Evolutionary conservation across 148 eudicot genomes (phyloP).

Genomic region (Rhododendron henanense): DNA sequence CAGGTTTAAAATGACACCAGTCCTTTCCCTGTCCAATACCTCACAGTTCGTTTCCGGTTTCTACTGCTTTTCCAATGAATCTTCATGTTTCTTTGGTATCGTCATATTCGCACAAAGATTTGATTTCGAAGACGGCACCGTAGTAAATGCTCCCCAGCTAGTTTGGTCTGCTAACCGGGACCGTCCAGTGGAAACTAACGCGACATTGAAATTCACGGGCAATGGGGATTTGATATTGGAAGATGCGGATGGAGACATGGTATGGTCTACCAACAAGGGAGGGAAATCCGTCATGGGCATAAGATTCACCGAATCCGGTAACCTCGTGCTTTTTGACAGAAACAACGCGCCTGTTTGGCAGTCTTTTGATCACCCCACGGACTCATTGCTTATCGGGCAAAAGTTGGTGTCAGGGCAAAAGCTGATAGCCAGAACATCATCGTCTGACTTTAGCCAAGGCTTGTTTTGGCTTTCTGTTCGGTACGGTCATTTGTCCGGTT

Average conservation of each 20-base stretch:
- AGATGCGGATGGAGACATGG: conserved; percentile 19
- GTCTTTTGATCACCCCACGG: conserved; percentile 12
- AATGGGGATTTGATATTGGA: conserved; percentile 23
- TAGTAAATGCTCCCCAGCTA: not conserved
- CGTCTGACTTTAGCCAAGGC: conserved; percentile 11
- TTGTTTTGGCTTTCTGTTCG: not conserved
- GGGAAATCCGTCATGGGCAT: conserved; percentile 21
- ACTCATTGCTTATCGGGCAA: conserved; percentile 31
- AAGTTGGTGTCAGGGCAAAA: conserved; percentile 14
- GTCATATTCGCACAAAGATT: no score
- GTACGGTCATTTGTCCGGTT: not conserved
- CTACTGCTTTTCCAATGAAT: not conserved
- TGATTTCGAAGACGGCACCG: no score
- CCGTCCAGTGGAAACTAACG: not conserved
- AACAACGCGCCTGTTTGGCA: conserved; percentile 21
- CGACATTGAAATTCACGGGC: conserved; percentile 18
- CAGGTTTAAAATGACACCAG: not conserved
- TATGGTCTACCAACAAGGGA: conserved; percentile 29
- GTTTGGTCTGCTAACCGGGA: conserved; percentile 23
- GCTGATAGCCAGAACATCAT: conserved; percentile 19
- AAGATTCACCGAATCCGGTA: conserved; percentile 26
- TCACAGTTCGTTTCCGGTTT: not conserved
- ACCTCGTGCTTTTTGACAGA: conserved; percentile 21
- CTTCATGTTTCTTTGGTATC: not conserved
- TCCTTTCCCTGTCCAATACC: not conserved